Base-by-base conservation (phyloP, 2,329 filamentous ascomycete species). In the Fonsecaea multimorphosa region DNA sequence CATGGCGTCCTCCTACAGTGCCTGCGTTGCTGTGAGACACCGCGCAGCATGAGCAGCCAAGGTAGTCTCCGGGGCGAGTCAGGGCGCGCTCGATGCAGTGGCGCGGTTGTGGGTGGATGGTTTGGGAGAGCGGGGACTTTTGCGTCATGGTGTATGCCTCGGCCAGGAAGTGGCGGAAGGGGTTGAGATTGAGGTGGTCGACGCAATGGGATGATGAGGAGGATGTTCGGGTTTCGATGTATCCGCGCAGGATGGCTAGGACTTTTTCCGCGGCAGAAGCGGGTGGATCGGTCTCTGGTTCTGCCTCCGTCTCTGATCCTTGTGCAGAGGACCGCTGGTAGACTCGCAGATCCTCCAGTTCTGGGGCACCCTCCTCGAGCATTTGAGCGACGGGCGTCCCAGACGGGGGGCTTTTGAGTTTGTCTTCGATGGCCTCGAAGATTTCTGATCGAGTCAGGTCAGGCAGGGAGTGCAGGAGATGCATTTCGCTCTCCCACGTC, bases 41-140 rank as follows among this genome's bases (percentile, higher is more conserved):
- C 34, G 31, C 29, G 63, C 84, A 85, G 72, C 84, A 85, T 5
- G 80, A 78, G 63, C 85, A 87, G 29, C 83, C 80, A 16, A 89
- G 76, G 71, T 89, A 89, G 71, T 89, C 86, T 61, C 86, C 84
- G 1, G 87, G 86, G 36, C 78, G 79, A 3, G 82, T 81, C 57
- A 89, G 74, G 12, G 87, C 87, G 16, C 86, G 83, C 71, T 89
- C 87, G 55, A 88, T 78, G 0, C 85, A 83, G 65, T 84, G 84
- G 4, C 87, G 83, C 2, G 86, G 84, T 52, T 83, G 80, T 0
- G 87, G 86, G 9, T 82, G 81, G 71, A 89, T 87, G 9, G 82
- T 83, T 63, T 87, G 85, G 49, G 82, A 81, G 63, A 87, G 77
- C 1, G 86, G 86, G 38, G 82, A 84, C 64, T 81, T 83, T 31